Percentiles rank a stretch among this genome's conserved stretches.
Evolutionary conservation across 345 rosid species (phyloP).

Genomic region (Gynandropsis gynandra): DNA sequence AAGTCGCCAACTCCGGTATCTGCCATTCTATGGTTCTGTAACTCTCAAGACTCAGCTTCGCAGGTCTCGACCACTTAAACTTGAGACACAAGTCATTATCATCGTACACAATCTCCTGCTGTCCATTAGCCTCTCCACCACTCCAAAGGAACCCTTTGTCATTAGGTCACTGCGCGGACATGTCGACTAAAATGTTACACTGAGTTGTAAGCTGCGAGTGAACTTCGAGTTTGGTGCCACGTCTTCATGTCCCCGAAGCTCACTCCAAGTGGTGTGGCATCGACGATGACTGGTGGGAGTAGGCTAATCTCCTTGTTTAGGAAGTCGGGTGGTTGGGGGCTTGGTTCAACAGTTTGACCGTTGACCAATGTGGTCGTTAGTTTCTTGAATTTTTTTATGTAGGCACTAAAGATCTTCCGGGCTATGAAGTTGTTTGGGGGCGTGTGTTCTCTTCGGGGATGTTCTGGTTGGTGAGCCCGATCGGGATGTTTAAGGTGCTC

Average conservation of each 20-base stretch:
- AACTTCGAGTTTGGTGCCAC: constrained; percentile 57
- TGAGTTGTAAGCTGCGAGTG: constrained; percentile 45
- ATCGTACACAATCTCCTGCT: constrained; percentile 52
- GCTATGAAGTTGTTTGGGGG: too few relatives aligned
- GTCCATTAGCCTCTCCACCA: constrained; percentile 60
- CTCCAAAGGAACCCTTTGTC: constrained; percentile 80
- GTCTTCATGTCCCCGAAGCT: constrained; percentile 71
- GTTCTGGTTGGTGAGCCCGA: too few relatives aligned
- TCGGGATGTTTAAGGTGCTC: too few relatives aligned
- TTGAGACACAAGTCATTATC: constrained; percentile 80
- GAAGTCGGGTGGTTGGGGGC: too few relatives aligned
- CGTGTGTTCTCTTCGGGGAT: too few relatives aligned
- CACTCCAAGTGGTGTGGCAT: constrained; percentile 49
- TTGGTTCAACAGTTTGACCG: too few relatives aligned
- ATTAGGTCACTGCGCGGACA: constrained; percentile 83
- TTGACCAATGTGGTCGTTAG: too few relatives aligned
- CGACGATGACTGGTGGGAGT: constrained; percentile 63
- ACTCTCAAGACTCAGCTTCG: constrained; percentile 53
- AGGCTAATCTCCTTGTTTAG: constrained; percentile 74
- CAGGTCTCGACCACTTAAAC: constrained; percentile 80
- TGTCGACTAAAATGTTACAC: constrained; percentile 76
- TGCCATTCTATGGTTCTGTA: constrained; percentile 67
- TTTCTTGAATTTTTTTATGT: too few relatives aligned
- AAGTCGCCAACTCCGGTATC: constrained; percentile 48
- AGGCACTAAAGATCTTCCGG: too few relatives aligned